Percentiles rank a stretch among this genome's conserved stretches.
phyloP scores from a whole-genome alignment of 768 basidiomycete species.

The Chiua virens region DNA sequence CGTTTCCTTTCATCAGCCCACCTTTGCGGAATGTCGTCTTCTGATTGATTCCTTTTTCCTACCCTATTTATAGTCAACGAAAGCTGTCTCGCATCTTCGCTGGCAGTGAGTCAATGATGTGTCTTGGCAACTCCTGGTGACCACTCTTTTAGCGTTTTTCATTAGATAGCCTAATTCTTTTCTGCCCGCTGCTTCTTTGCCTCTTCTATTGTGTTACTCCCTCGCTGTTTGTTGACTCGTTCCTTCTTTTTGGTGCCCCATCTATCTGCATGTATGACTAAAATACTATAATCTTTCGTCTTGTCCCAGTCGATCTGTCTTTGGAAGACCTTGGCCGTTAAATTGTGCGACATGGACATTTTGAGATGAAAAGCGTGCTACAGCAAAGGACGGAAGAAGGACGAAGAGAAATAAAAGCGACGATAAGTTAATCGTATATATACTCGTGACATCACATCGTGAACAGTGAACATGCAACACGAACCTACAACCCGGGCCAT shows the following conservation, averaged over 20 bases:
- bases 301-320: background rate
- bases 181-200: background rate
- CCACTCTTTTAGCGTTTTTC: too few species aligned
- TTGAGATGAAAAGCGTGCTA: too few species aligned
- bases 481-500: too few species aligned
- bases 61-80: constrained; percentile 29
- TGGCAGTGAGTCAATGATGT: too few species aligned
- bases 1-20: background rate
- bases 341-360: too few species aligned
- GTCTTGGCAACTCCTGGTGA: too few species aligned
- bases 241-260: background rate
- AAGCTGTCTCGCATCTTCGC: constrained; percentile 17
- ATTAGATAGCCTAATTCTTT: constrained; percentile 11
- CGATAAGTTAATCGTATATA: too few species aligned
- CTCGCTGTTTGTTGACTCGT: background rate
- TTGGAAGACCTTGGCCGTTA: too few species aligned
- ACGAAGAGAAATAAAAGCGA: too few species aligned
- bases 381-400: too few species aligned
- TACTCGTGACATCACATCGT: too few species aligned
- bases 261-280: constrained; percentile 20
- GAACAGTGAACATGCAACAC: too few species aligned
- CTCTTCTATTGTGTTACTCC: background rate
- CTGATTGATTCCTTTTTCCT: background rate
- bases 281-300: constrained; percentile 5
- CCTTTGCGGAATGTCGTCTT: constrained; percentile 13